Base-by-base conservation (phyloP, 345 rosid species). In the Heritiera fomes region DNA sequence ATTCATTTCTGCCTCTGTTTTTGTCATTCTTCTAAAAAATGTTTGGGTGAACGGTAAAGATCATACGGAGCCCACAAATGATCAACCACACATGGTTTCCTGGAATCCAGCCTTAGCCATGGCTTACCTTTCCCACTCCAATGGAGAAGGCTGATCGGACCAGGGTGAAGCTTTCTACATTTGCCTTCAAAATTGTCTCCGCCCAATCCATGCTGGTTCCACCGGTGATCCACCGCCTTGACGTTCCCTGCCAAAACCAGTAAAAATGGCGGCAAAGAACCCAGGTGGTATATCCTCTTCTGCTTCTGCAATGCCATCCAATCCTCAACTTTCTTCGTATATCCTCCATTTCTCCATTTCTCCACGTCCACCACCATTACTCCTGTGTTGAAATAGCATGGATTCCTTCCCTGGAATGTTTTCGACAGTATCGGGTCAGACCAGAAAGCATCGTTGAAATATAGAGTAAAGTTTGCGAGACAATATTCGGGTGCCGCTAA, bases 41-140 rank as follows among this genome's bases (percentile, higher is more conserved):
- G 87, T 75, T 82, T 84, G 20, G 90, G 85, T 56, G 95, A 89
- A 79, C 86, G 90, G 80, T 87, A 88, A 30, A 88, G 87, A 80
- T 91, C 92, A 63, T 89, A 91, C 0, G 93, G 96, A 71, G 89
- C 93, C 96, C 96, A 91, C 0, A 89, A 85, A 72, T 87, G 86
- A 85, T 90, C 96, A 80, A 89, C 87, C 7, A 71, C 79, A 72
- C 93, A 90, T 18, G 92, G 93, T 81, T 86, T 89, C 65, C 88
- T 79, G 3, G 90, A 86, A 71, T 89, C 92, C 62, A 87, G 55
- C 78, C 97, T 88, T 67, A 86, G 34, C 92, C 94, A 87, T 43
- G 94, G 92, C 83, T 92, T 89, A 8, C 94, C 92, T 77, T 88
- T 92, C 0, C 91, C 97, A 32, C 92, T 90, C 94, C 94, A 90